phyloP scores from a whole-genome alignment of 106 monocot species.

The Phalaenopsis equestris region DNA sequence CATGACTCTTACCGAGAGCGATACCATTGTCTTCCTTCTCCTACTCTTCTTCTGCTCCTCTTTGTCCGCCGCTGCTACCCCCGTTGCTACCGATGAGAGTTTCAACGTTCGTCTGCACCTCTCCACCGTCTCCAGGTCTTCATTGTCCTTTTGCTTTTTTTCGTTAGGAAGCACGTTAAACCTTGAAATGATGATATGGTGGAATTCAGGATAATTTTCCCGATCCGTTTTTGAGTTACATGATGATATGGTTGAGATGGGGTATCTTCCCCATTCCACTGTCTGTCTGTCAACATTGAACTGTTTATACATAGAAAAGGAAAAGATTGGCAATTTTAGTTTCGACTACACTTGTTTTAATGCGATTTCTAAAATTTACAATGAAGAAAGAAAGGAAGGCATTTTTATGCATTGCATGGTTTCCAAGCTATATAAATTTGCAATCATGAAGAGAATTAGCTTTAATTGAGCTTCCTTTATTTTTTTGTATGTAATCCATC shows the following conservation, averaged over 20 bases:
- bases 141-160: background rate
- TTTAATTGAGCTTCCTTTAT: background rate
- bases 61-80: background rate
- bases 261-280: background rate
- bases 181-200: background rate
- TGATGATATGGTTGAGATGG: background rate
- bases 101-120: constrained; percentile 12
- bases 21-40: background rate
- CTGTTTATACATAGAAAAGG: background rate
- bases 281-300: background rate
- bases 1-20: background rate
- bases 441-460: background rate
- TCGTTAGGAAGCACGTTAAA: background rate
- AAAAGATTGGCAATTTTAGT: background rate
- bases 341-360: too few species aligned
- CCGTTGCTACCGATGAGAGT: background rate
- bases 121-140: constrained; percentile 9
- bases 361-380: background rate
- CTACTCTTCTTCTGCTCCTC: background rate
- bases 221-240: background rate
- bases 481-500: background rate
- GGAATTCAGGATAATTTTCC: background rate
- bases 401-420: background rate
- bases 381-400: background rate
- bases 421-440: background rate